These are phyloP conservation scores for Didymella keratinophila DNA, from an alignment of 2,329 filamentous ascomycete species.

Conservation along the genomic window DNA sequence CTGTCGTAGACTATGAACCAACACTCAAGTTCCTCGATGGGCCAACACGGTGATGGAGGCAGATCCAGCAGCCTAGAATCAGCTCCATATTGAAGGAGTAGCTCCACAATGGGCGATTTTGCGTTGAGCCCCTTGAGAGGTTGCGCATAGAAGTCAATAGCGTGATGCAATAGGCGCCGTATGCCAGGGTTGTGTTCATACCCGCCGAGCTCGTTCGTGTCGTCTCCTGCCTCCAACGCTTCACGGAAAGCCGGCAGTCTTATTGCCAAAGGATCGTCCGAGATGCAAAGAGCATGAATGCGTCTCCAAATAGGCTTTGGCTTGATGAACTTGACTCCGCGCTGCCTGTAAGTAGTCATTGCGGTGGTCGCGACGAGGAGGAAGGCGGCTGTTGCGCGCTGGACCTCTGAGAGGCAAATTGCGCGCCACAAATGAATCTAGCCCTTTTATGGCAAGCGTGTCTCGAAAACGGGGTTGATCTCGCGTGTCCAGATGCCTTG, in stretches of 20 bases:
- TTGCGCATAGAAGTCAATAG: background rate
- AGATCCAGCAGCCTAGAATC: background rate
- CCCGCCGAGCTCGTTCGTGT: constrained; percentile 2
- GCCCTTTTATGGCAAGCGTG: background rate
- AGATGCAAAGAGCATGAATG: background rate
- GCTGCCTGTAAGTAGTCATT: background rate
- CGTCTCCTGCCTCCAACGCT: background rate
- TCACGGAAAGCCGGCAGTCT: background rate
- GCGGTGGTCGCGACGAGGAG: background rate
- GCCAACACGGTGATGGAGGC: no score
- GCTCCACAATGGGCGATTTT: background rate
- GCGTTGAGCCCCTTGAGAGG: background rate
- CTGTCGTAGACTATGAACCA: no score
- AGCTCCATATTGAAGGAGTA: background rate
- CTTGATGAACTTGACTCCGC: background rate
- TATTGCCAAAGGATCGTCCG: background rate
- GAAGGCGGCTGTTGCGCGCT: background rate
- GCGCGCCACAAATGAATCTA: background rate
- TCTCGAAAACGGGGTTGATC: background rate
- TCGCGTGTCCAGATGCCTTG: no score
- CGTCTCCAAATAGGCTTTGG: background rate
- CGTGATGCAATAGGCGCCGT: background rate
- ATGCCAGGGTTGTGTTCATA: background rate
- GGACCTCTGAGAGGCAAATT: background rate
- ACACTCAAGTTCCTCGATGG: no score